Conservation (phyloP, 164 flowering plant species). For the Liquidambar formosana region DNA sequence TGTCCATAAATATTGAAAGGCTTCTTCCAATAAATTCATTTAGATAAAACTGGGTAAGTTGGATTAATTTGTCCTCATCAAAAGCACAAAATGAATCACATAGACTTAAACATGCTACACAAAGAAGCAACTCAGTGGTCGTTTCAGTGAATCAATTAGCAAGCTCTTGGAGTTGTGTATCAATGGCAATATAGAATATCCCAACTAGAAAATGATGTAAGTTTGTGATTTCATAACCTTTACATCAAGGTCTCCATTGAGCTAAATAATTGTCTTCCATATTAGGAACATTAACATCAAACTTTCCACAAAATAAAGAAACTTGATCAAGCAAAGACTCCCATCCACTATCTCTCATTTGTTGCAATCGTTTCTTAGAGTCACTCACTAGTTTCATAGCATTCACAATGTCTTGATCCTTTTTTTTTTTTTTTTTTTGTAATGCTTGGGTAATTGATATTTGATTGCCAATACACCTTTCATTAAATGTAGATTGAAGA, state of each 20-base stretch:
- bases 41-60: not conserved
- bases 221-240: not conserved
- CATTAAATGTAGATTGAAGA: conserved; percentile 6
- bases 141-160: not conserved
- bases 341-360: no score
- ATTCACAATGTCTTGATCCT: no score
- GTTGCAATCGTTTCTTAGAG: no score
- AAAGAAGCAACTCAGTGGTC: not conserved
- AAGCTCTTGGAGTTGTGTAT: no score
- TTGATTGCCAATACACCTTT: not conserved
- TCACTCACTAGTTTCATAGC: no score
- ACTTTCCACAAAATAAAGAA: not conserved
- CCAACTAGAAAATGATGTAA: not conserved
- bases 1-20: not conserved
- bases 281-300: not conserved
- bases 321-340: no score
- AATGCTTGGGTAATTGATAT: conserved; percentile 16
- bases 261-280: not conserved
- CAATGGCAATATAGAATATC: no score
- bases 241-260: not conserved
- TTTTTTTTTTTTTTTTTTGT: no score
- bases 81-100: not conserved
- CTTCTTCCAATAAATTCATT: no score
- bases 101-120: no score
- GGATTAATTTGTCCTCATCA: not conserved